Base-by-base conservation (phyloP, 1,139 yeast genomes). In the Wickerhamomyces sp. region DNA sequence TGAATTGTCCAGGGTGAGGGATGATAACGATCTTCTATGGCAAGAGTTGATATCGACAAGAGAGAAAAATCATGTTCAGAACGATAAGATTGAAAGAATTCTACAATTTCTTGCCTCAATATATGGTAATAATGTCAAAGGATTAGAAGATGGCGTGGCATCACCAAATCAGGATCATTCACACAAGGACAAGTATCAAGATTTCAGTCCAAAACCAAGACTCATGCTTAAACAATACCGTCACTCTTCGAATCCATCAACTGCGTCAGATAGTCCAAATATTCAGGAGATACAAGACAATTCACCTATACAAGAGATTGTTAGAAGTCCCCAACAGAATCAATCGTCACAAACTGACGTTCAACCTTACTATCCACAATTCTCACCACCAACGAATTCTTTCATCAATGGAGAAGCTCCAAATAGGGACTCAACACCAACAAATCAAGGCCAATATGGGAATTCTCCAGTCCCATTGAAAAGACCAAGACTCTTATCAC, bases 1-100 rank as follows among this genome's bases (percentile, higher is more conserved):
- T 45, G 97, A 91, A 53, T 66, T 91, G 40, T 66, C 81, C 46
- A 69, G 96, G 40, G 78, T 91, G 26, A 72, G 89, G 44, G 81
- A 80, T 46, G 98, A 93, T 54, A 91, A 91, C 58, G 89, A 87
- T 55, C 63, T 87, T 48, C 64, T 91, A 35, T 91, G 98, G 98
- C 79, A 80, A 41, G 98, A 91, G 55, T 82, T 87, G 52, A 79
- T 72, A 52, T 64, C 80, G 37, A 82, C 93, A 5, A 68, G 96
- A 37, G 96, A 91, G 55, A 75, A 93, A 42, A 86, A 88, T 56
- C 77, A 81, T 46, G 71, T 81, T 28, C 98, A 91, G 55, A 79
- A 89, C 23, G 89, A 85, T 45, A 87, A 96, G 17, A 67, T 91
- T 42, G 95, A 88, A 48, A 83, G 86, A 50, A 91, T 91, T 30